Evolutionary conservation across 257 asterid genomes (phyloP), one percentile per base, ranked within the genome.

Genomic region (Hygrophila difformis): DNA sequence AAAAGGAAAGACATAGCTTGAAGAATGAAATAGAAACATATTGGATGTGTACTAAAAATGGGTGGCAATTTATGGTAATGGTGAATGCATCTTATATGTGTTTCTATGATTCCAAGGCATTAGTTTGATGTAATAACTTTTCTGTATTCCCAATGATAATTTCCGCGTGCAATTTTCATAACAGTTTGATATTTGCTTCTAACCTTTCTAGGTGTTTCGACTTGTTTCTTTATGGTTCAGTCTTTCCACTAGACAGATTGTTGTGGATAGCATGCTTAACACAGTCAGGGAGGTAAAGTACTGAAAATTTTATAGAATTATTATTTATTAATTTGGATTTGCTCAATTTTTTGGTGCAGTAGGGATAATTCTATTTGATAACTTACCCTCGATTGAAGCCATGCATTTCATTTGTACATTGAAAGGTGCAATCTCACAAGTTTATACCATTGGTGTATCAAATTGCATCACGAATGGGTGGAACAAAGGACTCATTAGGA

Each of bases 141-240:
- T 26, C 7, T 26, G 31, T 3, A 26, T 26, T 26, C 31, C 8
- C 31, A 26, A 26, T 26, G 4, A 5, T 8, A 26, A 3, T 26
- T 26, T 26, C 8, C 31, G 8, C 8, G 4, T 5, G 31, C 8
- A 26, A 3, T 26, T 26, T 26, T 3, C 31, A 26, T 3, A 5
- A 26, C 31, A 51, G 40, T 35, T 16, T 65, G 56, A 57, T 36
- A 26, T 18, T 19, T 67, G 53, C 48, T 60, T 52, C 18, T 68
- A 41, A 41, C 19, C 46, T 8, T 36, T 51, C 50, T 75, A 89
- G 98, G 94, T 89, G 26, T 89, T 89, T 67, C 91, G 96, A 63
- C 96, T 89, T 66, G 87, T 82, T 77, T 85, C 98, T 43, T 70
- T 89, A 31, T 89, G 98, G 98, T 89, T 89, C 75, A 67, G 79